phyloP scores from a whole-genome alignment of 805 yeast genomes.

The Metschnikowia lunata region DNA sequence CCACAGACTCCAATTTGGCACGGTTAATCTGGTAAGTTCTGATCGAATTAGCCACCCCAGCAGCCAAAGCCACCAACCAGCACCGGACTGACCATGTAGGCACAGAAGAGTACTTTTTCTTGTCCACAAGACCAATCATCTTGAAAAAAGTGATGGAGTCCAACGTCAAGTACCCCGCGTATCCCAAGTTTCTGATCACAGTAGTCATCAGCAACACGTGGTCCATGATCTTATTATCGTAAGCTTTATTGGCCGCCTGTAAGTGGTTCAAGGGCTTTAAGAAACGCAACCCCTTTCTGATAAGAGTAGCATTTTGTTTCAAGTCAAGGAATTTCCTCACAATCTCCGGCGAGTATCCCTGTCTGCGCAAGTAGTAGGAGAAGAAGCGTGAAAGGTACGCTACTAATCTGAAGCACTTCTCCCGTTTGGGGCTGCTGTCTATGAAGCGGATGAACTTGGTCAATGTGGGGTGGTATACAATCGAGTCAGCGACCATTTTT shows the following conservation, averaged over 20 bases:
- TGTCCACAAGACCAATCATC: conserved; percentile 52
- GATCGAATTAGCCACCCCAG: conserved; percentile 58
- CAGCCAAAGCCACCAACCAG: conserved; percentile 72
- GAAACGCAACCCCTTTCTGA: conserved; percentile 81
- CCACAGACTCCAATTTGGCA: conserved; percentile 29
- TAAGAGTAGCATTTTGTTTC: conserved; percentile 58
- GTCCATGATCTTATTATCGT: conserved; percentile 67
- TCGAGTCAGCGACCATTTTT: conserved; percentile 60
- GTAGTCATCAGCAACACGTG: conserved; percentile 50
- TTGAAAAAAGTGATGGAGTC: conserved; percentile 63
- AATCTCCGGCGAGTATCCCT: conserved; percentile 47
- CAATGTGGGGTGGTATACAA: conserved; percentile 71
- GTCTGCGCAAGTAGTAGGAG: conserved; percentile 53
- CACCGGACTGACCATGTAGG: conserved; percentile 60
- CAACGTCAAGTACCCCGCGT: conserved; percentile 56
- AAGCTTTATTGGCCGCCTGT: conserved; percentile 61
- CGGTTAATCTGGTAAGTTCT: conserved; percentile 47
- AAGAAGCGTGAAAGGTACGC: conserved; percentile 79
- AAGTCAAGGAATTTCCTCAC: conserved; percentile 50
- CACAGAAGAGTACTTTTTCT: conserved; percentile 42
- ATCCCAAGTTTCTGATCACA: conserved; percentile 54
- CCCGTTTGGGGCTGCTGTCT: conserved; percentile 70
- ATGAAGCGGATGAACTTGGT: conserved; percentile 57
- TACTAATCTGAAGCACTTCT: conserved; percentile 70
- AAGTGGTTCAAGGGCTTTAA: conserved; percentile 75